These are phyloP conservation scores for Pyrenophora graminea DNA, from an alignment of 2,329 filamentous ascomycete species.

Conservation along the genomic window DNA sequence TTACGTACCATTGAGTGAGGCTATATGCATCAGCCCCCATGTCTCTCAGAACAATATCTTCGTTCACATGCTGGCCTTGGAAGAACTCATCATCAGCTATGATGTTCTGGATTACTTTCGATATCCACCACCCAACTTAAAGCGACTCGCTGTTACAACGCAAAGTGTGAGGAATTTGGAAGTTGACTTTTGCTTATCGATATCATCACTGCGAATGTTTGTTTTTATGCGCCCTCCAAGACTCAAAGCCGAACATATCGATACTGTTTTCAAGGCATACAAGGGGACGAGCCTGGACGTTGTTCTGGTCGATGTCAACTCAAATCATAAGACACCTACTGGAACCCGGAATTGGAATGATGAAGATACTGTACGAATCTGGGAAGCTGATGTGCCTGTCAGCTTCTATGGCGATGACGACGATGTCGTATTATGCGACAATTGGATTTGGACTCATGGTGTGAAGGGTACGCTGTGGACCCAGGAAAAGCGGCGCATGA, in stretches of 20 bases:
- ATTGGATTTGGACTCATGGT: constrained; percentile 33
- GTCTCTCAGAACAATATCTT: constrained; percentile 25
- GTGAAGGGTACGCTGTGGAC: constrained; percentile 30
- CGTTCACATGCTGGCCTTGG: constrained; percentile 25
- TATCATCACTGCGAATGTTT: constrained; percentile 22
- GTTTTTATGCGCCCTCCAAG: constrained; percentile 22
- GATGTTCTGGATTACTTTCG: constrained; percentile 30
- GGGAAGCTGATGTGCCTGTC: constrained; percentile 35
- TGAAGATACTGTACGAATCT: constrained; percentile 28
- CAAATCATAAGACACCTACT: constrained; percentile 28
- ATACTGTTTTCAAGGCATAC: constrained; percentile 23
- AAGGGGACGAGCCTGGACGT: constrained; percentile 27
- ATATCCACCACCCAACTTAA: constrained; percentile 30
- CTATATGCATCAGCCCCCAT: constrained; percentile 13
- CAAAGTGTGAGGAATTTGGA: constrained; percentile 17
- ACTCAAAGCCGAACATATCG: constrained; percentile 21
- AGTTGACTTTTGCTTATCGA: constrained; percentile 26
- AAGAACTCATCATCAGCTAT: constrained; percentile 34
- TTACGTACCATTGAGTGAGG: constrained; percentile 18
- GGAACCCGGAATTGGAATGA: constrained; percentile 25
- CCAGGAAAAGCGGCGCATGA: constrained; percentile 28
- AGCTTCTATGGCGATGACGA: constrained; percentile 38
- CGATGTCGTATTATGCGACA: constrained; percentile 27
- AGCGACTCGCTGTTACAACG: constrained; percentile 30
- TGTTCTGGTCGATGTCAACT: constrained; percentile 33